Percentiles rank a stretch among this genome's conserved stretches.
Evolutionary conservation across 306 rosid genomes (phyloP).

Genomic region (Inga laurina): DNA sequence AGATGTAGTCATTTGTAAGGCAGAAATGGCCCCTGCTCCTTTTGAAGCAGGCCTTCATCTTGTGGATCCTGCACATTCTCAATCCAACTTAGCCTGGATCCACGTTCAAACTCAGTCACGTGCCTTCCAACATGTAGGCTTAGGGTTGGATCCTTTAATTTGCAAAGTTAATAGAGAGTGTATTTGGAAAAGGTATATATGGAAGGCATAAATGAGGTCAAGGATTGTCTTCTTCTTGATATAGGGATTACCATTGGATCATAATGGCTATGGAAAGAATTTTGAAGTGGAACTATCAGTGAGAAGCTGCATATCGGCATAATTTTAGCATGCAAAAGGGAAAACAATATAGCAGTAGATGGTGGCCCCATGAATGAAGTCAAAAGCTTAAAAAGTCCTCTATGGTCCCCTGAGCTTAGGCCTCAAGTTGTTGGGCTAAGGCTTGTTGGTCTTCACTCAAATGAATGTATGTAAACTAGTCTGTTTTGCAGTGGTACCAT

Average conservation of each 20-base stretch:
- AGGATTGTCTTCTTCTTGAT: not conserved
- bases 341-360: not conserved
- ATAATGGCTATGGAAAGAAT: not conserved
- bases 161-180: not conserved
- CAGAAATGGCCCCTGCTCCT: not conserved
- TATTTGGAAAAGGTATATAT: not conserved
- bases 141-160: not conserved
- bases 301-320: not conserved
- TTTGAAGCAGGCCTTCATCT: not conserved
- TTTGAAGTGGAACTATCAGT: not conserved
- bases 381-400: not conserved
- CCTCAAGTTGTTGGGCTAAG: not conserved
- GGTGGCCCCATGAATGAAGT: not conserved
- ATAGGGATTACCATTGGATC: not conserved
- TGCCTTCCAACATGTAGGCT: not conserved
- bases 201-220: not conserved
- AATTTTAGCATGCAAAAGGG: not conserved
- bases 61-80: not conserved
- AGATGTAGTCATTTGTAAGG: not conserved
- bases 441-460: no score
- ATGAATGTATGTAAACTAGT: not conserved
- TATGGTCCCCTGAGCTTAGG: not conserved
- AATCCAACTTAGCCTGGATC: not conserved
- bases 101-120: not conserved
- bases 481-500: constrained; percentile 72